Evolutionary conservation across 2,329 filamentous ascomycete species (phyloP).

Genomic region (Fusarium avenaceum): DNA sequence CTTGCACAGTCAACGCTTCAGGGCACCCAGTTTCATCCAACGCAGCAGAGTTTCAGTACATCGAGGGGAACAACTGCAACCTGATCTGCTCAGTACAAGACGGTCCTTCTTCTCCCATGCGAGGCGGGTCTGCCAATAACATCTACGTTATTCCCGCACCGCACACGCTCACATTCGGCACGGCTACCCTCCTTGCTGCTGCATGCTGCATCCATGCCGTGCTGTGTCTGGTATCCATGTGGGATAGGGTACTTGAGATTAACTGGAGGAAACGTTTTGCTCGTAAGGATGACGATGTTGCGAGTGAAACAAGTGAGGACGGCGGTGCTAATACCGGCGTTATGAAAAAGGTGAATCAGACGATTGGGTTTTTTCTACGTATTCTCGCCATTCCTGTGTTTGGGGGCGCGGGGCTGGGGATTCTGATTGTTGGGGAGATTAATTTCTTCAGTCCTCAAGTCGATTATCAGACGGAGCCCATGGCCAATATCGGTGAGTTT

Average conservation of each 20-base stretch:
- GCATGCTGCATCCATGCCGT: constrained; percentile 76
- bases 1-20: constrained; percentile 58
- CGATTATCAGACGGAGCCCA: constrained; percentile 71
- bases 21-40: constrained; percentile 55
- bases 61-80: constrained; percentile 57
- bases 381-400: constrained; percentile 72
- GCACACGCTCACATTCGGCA: constrained; percentile 66
- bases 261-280: constrained; percentile 67
- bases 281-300: constrained; percentile 9
- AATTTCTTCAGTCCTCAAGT: constrained; percentile 73
- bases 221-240: constrained; percentile 71
- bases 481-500: constrained; percentile 68
- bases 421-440: constrained; percentile 72
- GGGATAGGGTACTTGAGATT: constrained; percentile 73
- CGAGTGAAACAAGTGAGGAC: constrained; percentile 52
- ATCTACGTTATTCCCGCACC: constrained; percentile 74
- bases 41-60: constrained; percentile 60
- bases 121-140: constrained; percentile 68
- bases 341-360: constrained; percentile 68
- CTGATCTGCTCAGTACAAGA: constrained; percentile 60
- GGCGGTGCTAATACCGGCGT: constrained; percentile 64
- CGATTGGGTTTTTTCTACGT: constrained; percentile 66
- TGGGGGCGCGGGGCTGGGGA: constrained; percentile 68
- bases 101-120: constrained; percentile 68
- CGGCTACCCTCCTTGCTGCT: constrained; percentile 71